Evolutionary conservation across 2,329 filamentous ascomycete species (phyloP).

Genomic region (Cordyceps farinosa): DNA sequence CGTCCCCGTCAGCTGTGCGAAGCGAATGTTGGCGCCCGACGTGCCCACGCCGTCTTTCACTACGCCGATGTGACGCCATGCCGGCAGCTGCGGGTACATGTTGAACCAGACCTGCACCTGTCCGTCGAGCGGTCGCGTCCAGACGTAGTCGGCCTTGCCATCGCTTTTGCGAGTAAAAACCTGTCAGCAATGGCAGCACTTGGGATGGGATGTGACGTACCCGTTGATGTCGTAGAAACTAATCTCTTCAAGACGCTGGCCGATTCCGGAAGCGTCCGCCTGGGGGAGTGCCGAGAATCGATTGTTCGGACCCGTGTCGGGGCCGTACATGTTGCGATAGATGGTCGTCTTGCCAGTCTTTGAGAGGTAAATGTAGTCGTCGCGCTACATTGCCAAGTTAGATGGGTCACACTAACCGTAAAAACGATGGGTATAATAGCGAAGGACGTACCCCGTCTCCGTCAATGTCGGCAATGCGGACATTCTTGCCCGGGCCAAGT

Average conservation of each 20-base stretch:
- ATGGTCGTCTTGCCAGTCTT: slow-evolving; percentile 17
- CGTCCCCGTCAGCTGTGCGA: slow-evolving; percentile 14
- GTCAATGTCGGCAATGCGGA: slow-evolving; percentile 24
- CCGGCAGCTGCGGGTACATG: slow-evolving; percentile 21
- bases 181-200: no score
- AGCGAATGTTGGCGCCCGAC: slow-evolving; percentile 20
- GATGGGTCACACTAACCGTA: not conserved
- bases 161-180: slow-evolving; percentile 11
- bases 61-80: slow-evolving; percentile 19
- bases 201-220: not conserved
- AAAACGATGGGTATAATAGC: not conserved
- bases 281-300: slow-evolving; percentile 5
- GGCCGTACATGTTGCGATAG: slow-evolving; percentile 19
- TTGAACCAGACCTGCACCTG: slow-evolving; percentile 21
- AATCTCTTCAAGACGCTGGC: slow-evolving; percentile 21
- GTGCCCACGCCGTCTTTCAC: slow-evolving; percentile 21
- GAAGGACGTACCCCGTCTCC: slow-evolving; percentile 22
- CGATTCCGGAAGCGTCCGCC: slow-evolving; percentile 21
- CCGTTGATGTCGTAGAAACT: slow-evolving; percentile 23
- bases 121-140: slow-evolving; percentile 20
- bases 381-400: not conserved
- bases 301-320: not conserved
- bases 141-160: slow-evolving; percentile 23
- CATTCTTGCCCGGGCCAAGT: slow-evolving; percentile 19
- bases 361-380: slow-evolving; percentile 22